These are phyloP conservation scores for Podaxis sp. DNA, from an alignment of 768 basidiomycete genomes.

Conservation along the genomic window DNA sequence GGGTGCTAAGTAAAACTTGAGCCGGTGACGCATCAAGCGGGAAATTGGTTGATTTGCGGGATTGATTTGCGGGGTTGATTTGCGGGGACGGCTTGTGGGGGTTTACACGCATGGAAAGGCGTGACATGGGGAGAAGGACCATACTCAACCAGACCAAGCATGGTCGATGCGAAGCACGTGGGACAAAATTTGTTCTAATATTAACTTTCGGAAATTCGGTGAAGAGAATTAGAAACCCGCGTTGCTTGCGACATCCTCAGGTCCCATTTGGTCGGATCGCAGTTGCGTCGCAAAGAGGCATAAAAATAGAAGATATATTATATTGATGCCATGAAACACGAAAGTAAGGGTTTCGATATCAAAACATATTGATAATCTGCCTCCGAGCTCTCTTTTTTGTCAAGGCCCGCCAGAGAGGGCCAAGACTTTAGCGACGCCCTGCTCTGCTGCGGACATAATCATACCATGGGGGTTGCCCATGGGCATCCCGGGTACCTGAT, in stretches of 20 bases:
- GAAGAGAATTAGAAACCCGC: neutral
- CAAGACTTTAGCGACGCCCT: conserved; percentile 55
- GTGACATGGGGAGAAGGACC: neutral
- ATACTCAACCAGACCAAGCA: neutral
- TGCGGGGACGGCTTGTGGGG: too few species aligned
- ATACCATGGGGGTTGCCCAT: conserved; percentile 58
- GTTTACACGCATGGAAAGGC: too few species aligned
- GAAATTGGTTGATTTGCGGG: too few species aligned
- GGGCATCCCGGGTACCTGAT: conserved; percentile 50
- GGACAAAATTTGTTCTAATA: neutral
- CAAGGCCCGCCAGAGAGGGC: conserved; percentile 53
- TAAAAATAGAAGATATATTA: neutral
- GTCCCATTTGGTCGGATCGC: neutral
- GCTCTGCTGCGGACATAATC: conserved; percentile 59
- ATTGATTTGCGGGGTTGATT: too few species aligned
- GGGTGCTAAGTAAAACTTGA: too few species aligned
- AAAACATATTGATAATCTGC: neutral
- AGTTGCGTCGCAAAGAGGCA: neutral
- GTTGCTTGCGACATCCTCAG: neutral
- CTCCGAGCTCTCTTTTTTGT: neutral
- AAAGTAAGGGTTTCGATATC: neutral
- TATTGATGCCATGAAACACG: neutral
- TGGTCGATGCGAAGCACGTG: neutral
- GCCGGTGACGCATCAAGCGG: too few species aligned
- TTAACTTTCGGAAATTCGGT: neutral